phyloP scores from a whole-genome alignment of 2,329 filamentous ascomycete species.

The Penicillium sp. region DNA sequence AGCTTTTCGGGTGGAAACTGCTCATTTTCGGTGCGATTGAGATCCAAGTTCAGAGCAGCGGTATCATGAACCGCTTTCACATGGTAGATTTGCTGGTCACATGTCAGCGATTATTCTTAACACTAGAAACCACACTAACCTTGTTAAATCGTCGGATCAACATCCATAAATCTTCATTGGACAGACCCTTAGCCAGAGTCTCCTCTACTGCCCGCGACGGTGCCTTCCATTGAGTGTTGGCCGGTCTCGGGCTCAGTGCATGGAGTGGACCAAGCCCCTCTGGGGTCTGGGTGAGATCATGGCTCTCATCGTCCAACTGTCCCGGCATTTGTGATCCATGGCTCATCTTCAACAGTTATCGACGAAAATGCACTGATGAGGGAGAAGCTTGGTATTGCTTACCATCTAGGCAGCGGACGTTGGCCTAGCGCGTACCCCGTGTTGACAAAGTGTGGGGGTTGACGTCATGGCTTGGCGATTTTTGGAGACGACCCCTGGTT shows the following conservation, averaged over 20 bases:
- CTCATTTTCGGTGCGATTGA: conserved; percentile 78
- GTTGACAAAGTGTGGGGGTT: conserved; percentile 7
- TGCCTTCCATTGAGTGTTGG: conserved; percentile 23
- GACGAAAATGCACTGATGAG: not conserved
- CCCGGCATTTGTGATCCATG: conserved; percentile 11
- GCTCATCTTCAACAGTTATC: conserved; percentile 12
- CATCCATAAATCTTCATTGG: conserved; percentile 73
- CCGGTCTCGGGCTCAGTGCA: conserved; percentile 8
- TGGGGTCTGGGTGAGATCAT: conserved; percentile 6
- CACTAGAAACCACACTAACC: conserved; percentile 39
- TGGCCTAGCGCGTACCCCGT: not conserved
- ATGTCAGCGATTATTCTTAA: conserved; percentile 24
- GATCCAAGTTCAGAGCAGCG: conserved; percentile 67
- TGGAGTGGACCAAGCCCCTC: conserved; percentile 12
- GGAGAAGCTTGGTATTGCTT: conserved; percentile 8
- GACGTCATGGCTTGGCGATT: conserved; percentile 13
- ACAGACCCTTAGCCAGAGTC: conserved; percentile 64
- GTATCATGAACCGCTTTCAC: conserved; percentile 65
- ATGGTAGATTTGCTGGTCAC: conserved; percentile 62
- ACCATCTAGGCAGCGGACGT: not conserved
- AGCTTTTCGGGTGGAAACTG: conserved; percentile 83
- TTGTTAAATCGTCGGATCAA: conserved; percentile 73
- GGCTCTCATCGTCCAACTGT: conserved; percentile 11
- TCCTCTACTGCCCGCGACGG: conserved; percentile 24
- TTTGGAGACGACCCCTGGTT: not conserved